Evolutionary conservation across 2,329 filamentous ascomycete species (phyloP).

Genomic region (Sporothrix euskadiensis): DNA sequence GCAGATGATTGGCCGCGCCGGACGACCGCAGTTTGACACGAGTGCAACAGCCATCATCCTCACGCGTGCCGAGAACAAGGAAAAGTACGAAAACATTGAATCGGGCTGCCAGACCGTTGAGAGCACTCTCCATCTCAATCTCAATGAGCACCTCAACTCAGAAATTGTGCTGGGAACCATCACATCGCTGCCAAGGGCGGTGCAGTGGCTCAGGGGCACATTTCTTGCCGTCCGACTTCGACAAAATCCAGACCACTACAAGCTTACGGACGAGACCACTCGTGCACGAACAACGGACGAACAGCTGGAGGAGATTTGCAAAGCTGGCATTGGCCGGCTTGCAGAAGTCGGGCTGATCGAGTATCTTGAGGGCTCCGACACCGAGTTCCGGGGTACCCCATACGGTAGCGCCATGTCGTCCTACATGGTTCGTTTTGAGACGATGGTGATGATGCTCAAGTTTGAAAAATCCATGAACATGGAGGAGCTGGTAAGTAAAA

Average conservation of each 20-base stretch:
- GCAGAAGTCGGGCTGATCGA: conserved; percentile 59
- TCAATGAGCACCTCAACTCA: conserved; percentile 82
- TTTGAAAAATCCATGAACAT: conserved; percentile 62
- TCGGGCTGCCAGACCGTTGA: conserved; percentile 73
- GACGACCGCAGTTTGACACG: conserved; percentile 78
- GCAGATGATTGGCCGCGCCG: conserved; percentile 87
- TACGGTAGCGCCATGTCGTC: conserved; percentile 80
- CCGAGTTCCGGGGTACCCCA: conserved; percentile 62
- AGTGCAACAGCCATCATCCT: conserved; percentile 77
- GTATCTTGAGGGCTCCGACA: conserved; percentile 36
- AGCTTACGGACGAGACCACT: conserved; percentile 56
- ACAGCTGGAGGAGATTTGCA: conserved; percentile 69
- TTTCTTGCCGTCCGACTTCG: conserved; percentile 75
- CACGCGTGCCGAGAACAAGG: conserved; percentile 64
- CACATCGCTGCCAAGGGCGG: conserved; percentile 62
- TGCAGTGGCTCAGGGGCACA: conserved; percentile 72
- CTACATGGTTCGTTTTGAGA: conserved; percentile 77
- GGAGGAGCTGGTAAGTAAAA: conserved; percentile 64
- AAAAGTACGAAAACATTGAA: conserved; percentile 71
- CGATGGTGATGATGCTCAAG: conserved; percentile 70
- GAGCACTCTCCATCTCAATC: conserved; percentile 73
- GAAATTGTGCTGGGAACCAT: conserved; percentile 78
- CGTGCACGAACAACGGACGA: conserved; percentile 58
- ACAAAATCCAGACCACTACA: conserved; percentile 70
- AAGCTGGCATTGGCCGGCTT: conserved; percentile 66